Base-by-base conservation (phyloP, 2,329 filamentous ascomycete species). In the Alternaria burnsii region DNA sequence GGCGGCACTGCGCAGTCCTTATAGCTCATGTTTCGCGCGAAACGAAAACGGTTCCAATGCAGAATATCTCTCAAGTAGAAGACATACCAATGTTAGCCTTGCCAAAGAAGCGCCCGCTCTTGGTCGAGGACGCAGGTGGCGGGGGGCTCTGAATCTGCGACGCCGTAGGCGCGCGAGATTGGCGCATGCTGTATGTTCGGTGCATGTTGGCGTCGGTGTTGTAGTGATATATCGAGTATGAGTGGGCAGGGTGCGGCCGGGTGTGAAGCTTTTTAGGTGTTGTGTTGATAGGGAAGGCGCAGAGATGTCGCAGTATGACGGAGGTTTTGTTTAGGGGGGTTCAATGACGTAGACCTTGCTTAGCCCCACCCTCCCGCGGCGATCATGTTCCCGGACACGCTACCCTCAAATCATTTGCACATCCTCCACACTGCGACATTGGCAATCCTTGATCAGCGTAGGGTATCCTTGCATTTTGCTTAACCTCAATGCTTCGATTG, bases 101-200 rank as follows among this genome's bases (percentile, higher is more conserved):
- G 73, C 94, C 93, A 76, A 98, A 97, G 77, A 98, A 86, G 70
- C 94, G 91, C 66, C 91, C 91, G 55, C 89, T 88, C 85, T 99
- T 99, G 69, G 95, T 99, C 70, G 90, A 90, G 26, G 94, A 97
- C 20, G 92, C 82, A 63, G 95, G 94, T 65, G 95, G 95, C 63
- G 94, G 95, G 51, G 95, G 95, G 81, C 93, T 98, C 88, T 98
- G 86, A 64, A 91, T 85, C 79, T 92, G 89, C 76, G 93, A 96
- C 76, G 95, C 95, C 69, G 95, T 99, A 50, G 95, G 95, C 81
- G 93, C 93, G 86, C 95, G 90, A 82, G 92, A 91, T 83, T 96
- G 91, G 90, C 95, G 94, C 95, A 72, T 72, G 61, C 68, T 71
- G 81, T 98, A 99, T 69, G 95, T 97, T 81, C 94, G 93, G 88